Evolutionary conservation across 495 filamentous ascomycete species (phyloP), one percentile per base, ranked within the genome.

Genomic region (Mytilinidion resinicola): DNA sequence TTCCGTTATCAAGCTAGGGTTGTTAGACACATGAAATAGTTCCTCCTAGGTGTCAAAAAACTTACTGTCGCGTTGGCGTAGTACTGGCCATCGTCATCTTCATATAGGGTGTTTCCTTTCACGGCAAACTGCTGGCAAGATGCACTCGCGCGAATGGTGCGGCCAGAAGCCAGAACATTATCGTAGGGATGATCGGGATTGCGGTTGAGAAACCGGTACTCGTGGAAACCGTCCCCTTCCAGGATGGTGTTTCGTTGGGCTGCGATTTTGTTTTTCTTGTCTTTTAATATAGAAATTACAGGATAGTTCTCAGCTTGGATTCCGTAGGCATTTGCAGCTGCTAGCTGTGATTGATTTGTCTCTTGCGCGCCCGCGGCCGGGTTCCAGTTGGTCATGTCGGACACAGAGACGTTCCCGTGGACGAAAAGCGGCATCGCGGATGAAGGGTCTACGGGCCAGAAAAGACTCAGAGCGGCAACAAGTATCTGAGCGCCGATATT

Each of bases 401-500:
- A 46, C 9, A 66, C 55, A 1, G 44, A 15, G 5, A 66, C 52
- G 44, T 39, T 62, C 1, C 63, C 63, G 35, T 60, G 55, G 4
- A 55, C 59, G 17, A 66, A 35, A 1, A 62, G 53, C 9, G 55
- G 63, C 25, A 50, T 56, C 1, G 51, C 42, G n/a, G 60, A 39
- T 1, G 63, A 66, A 1, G 63, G 59, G 33, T 66, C 59, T 2
- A 62, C 59, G 15, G 63, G 59, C 63, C 63, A 66, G 56, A 62
- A 59, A 7, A 66, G 50, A 10, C 49, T 55, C 4, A 66, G 60
- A 1, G 63, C 36, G 6, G 63, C 63, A n/a, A 66, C 63, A 14
- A 66, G 53, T 14, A 66, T 39, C 46, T 66, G 63, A n/a, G 63
- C 56, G 14, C 63, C 63, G 15, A 66, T 56, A 41, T 62, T 62